These are phyloP conservation scores for Aspergillus jensenii DNA, from an alignment of 2,329 filamentous ascomycete species.

Conservation along the genomic window DNA sequence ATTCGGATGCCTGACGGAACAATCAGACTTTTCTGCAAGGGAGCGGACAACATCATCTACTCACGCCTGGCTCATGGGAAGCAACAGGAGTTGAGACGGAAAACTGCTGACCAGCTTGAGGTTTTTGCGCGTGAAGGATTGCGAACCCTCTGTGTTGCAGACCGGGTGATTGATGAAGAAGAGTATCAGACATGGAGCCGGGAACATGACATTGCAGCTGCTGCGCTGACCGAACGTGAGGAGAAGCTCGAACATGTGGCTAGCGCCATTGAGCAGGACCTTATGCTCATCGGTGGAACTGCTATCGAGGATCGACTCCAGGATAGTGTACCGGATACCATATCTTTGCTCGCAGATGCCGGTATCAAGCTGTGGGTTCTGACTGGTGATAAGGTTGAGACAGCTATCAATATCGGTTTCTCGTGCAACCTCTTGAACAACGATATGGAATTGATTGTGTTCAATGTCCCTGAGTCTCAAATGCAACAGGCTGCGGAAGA, in stretches of 20 bases:
- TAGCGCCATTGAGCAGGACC: constrained; percentile 85
- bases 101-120: constrained; percentile 90
- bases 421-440: constrained; percentile 97
- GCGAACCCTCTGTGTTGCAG: constrained; percentile 89
- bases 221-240: constrained; percentile 80
- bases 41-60: constrained; percentile 96
- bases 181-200: constrained; percentile 84
- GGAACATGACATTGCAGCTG: constrained; percentile 82
- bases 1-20: constrained; percentile 88
- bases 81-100: constrained; percentile 76
- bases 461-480: constrained; percentile 79
- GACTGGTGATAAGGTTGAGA: constrained; percentile 98
- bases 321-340: constrained; percentile 95
- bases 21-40: constrained; percentile 94
- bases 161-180: constrained; percentile 74
- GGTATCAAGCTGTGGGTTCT: constrained; percentile 99
- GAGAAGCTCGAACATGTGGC: constrained; percentile 89
- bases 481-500: constrained; percentile 64
- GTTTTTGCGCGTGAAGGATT: constrained; percentile 96
- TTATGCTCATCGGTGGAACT: constrained; percentile 86
- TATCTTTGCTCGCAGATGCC: constrained; percentile 82
- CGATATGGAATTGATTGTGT: constrained; percentile 92
- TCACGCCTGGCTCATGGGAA: constrained; percentile 81
- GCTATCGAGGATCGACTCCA: constrained; percentile 97
- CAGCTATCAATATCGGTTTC: constrained; percentile 99